These are phyloP conservation scores for Pisolithus microcarpus DNA, from an alignment of 768 basidiomycete genomes.

Conservation along the genomic window DNA sequence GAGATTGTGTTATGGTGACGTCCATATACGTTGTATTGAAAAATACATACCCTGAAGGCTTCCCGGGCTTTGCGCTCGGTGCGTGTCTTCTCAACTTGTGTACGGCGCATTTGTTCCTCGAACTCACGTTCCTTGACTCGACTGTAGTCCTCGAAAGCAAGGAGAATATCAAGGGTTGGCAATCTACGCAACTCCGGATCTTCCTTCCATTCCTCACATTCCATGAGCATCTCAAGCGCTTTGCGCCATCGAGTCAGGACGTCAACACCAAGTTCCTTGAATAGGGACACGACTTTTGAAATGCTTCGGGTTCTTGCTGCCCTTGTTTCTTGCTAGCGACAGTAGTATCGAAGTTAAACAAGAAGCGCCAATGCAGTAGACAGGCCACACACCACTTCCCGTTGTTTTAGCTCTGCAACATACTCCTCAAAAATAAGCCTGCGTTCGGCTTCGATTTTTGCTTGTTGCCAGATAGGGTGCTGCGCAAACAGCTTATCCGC, in stretches of 20 bases:
- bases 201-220: constrained; percentile 70
- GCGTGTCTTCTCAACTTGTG: constrained; percentile 77
- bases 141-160: constrained; percentile 92
- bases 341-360: constrained; percentile 5
- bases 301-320: constrained; percentile 74
- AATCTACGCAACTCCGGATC: constrained; percentile 76
- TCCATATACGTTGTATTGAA: background rate
- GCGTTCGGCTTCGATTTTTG: constrained; percentile 78
- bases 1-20: background rate
- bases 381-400: constrained; percentile 68
- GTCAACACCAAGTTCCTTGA: constrained; percentile 84
- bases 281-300: constrained; percentile 72
- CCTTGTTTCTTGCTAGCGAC: constrained; percentile 65
- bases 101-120: constrained; percentile 75
- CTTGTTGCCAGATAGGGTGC: constrained; percentile 89
- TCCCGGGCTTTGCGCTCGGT: constrained; percentile 87
- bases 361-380: background rate
- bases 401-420: constrained; percentile 73
- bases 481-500: constrained; percentile 80
- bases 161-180: constrained; percentile 85
- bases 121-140: constrained; percentile 85
- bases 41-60: constrained; percentile 64
- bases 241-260: constrained; percentile 91
- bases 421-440: constrained; percentile 89
- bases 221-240: constrained; percentile 68